These are phyloP conservation scores for Actinomortierella ambigua DNA, from an alignment of 371 early-diverging fungal species.

Conservation along the genomic window DNA sequence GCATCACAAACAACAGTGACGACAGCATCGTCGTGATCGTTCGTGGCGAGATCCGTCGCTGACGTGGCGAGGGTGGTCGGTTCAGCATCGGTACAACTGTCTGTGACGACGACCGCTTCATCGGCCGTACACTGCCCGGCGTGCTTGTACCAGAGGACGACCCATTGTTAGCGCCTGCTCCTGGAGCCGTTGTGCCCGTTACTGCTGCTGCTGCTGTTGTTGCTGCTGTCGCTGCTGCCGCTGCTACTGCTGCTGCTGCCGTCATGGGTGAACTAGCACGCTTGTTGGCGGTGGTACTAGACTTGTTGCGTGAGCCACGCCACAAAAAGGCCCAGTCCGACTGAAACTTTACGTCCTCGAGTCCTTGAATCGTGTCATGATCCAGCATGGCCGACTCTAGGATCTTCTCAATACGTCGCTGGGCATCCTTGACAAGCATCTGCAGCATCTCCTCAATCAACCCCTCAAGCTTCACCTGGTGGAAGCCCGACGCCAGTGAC, in stretches of 20 bases:
- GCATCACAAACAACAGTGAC: constrained; percentile 62
- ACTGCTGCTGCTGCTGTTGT: constrained; percentile 27
- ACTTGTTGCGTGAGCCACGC: constrained; percentile 36
- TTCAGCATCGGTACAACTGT: constrained; percentile 6
- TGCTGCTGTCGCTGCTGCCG: constrained; percentile 1
- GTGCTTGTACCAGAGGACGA: no score
- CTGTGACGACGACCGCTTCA: constrained; percentile 21
- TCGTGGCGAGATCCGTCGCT: constrained; percentile 54
- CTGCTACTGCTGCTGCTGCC: constrained; percentile 1
- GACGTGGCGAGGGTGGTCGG: constrained; percentile 24
- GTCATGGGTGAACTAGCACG: constrained; percentile 4
- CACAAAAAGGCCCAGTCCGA: constrained; percentile 61
- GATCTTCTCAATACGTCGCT: constrained; percentile 61
- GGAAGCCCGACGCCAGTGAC: constrained; percentile 56
- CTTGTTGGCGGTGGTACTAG: constrained; percentile 5
- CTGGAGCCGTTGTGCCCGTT: no score
- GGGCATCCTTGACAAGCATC: constrained; percentile 60
- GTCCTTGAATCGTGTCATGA: constrained; percentile 69
- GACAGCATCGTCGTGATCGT: constrained; percentile 68
- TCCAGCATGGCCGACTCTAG: constrained; percentile 74
- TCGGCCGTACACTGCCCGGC: constrained; percentile 4
- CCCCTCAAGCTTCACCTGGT: constrained; percentile 69
- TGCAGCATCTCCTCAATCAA: constrained; percentile 71
- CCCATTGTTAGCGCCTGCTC: no score
- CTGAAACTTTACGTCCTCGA: constrained; percentile 67